Evolutionary conservation across 73 alveolate genomes (phyloP).

Genomic region (Stentor coeruleus): DNA sequence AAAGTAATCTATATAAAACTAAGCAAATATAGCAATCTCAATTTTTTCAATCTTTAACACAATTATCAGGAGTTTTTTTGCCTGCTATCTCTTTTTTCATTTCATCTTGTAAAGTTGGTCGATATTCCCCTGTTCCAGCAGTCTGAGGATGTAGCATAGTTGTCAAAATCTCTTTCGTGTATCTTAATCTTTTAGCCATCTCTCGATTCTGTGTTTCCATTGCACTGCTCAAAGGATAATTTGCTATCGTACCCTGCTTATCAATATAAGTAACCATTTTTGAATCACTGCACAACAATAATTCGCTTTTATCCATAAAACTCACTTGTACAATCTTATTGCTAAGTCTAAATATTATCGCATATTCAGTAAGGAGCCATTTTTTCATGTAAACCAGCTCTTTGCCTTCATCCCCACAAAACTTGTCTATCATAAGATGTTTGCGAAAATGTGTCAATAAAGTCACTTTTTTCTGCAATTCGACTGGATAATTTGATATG

Average conservation of each 20-base stretch:
- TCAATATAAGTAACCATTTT: conserved; percentile 91
- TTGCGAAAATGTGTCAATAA: conserved; percentile 36
- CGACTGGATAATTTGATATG: conserved; percentile 37
- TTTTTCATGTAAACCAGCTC: conserved; percentile 79
- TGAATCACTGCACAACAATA: conserved; percentile 81
- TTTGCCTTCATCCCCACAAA: conserved; percentile 30
- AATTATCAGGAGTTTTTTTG: too few relatives aligned
- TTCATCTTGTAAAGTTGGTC: too few relatives aligned
- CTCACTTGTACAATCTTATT: conserved; percentile 92
- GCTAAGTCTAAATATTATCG: conserved; percentile 91
- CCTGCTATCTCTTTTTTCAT: too few relatives aligned
- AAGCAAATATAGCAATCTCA: too few relatives aligned
- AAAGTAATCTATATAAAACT: too few relatives aligned
- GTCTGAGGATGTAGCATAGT: conserved; percentile 78
- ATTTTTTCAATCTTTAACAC: too few relatives aligned
- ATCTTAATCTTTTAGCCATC: conserved; percentile 71
- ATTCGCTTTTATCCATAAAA: conserved; percentile 92
- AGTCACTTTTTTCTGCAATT: conserved; percentile 39
- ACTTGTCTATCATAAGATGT: conserved; percentile 38
- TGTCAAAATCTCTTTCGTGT: conserved; percentile 88
- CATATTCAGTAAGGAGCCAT: conserved; percentile 94
- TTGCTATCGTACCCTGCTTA: conserved; percentile 88
- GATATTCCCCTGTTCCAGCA: too few relatives aligned
- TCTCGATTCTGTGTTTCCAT: conserved; percentile 86
- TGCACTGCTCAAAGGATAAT: conserved; percentile 83